Percentiles rank a stretch among this genome's conserved stretches.
phyloP scores from a whole-genome alignment of 2,329 filamentous ascomycete species.

The Fusarium scirpi region DNA sequence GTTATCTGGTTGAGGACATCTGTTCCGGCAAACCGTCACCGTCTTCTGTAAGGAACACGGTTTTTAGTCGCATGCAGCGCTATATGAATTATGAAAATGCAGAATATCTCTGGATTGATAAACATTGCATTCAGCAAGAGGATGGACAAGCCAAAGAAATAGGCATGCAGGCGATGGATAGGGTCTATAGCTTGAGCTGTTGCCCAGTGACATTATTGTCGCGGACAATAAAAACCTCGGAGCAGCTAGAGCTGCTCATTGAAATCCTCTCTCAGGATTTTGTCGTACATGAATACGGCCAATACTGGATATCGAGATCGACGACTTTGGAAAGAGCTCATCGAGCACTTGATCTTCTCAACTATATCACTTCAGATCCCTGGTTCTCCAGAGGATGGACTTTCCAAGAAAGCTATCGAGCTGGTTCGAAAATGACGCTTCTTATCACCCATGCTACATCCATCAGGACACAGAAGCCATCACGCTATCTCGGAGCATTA shows the following conservation, averaged over 20 bases:
- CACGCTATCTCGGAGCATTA: not conserved
- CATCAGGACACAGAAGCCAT: not conserved
- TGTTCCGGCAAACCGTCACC: accelerated
- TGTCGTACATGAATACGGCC: not conserved
- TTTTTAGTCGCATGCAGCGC: not conserved
- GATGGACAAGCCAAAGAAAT: not conserved
- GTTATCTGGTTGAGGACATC: not conserved
- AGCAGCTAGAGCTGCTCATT: accelerated
- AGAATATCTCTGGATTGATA: not conserved
- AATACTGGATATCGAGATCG: accelerated
- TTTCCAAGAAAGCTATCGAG: not conserved
- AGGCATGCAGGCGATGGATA: not conserved
- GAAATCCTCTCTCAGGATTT: not conserved
- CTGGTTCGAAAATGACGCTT: not conserved
- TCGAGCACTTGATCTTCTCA: not conserved
- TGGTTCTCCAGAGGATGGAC: conserved; percentile 9
- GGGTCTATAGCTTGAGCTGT: not conserved
- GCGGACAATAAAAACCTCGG: accelerated
- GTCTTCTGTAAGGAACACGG: not conserved
- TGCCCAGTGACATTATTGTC: not conserved
- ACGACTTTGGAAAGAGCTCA: not conserved
- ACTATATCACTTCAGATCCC: not conserved
- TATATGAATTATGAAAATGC: not conserved
- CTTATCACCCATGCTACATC: not conserved
- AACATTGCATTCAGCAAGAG: not conserved